Evolutionary conservation across 2,329 filamentous ascomycete genomes (phyloP), one percentile per base, ranked within the genome.

Genomic region (Aspergillus texensis): DNA sequence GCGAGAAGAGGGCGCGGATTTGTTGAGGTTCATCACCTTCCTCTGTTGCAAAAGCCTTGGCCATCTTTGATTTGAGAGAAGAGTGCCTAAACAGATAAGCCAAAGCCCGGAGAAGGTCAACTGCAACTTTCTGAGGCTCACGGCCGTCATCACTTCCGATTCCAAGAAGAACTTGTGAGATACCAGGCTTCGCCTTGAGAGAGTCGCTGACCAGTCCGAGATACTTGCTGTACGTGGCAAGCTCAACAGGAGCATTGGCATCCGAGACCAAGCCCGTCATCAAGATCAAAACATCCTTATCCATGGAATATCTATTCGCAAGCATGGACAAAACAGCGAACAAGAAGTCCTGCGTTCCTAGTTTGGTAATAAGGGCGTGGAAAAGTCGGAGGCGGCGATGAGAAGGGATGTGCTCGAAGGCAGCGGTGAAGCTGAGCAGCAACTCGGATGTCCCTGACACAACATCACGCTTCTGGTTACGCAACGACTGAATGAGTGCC

Each of bases 401-500:
- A 10, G 90, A 86, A 6, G 95, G 95, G 67, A 99, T 94, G 75
- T 99, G 95, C 75, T 97, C 94, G 77, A 96, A 99, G 0, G 96
- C 95, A 9, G 94, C 93, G 21, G 93, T 94, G 75, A 99, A 99
- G 81, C 94, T 98, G 48, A 96, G 85, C n/a, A 99, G 84, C 55
- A 99, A 86, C 71, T 97, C 93, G 1, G 93, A 91, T 9, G 93
- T 92, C 52, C 93, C 93, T 39, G 89, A 89, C 26, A 97, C 87
- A 68, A 88, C 88, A 71, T 93, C 89, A 70, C 92, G 90, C 71
- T 92, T 91, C 67, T 86, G 84, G 73, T 91, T 91, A 60, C 91
- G 89, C 64, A 99, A 85, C 0, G 93, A 96, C 36, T 89, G 88
- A 45, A 97, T 93, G 52, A 99, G 83, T 16, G 94, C 93, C 28